A percentile compares a stretch with the other conserved stretches of the same genome.
Conservation (phyloP, 495 filamentous ascomycete species). For the Tuber aestivum region DNA sequence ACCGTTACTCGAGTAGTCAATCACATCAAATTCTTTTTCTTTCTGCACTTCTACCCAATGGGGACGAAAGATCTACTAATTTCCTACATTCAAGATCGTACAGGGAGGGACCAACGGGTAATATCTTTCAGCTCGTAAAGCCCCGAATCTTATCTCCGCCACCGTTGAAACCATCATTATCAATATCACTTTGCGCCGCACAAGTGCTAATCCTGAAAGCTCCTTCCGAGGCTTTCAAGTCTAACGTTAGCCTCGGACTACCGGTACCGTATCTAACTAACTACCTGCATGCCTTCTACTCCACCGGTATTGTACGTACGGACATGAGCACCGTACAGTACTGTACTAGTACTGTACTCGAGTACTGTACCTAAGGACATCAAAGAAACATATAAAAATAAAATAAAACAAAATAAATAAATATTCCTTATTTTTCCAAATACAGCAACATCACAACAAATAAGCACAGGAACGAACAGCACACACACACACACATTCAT, state of each 20-base stretch:
- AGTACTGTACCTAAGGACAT: no score
- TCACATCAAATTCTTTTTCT: background rate
- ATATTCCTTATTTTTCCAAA: background rate
- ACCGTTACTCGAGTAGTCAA: background rate
- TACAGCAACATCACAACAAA: background rate
- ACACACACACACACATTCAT: background rate
- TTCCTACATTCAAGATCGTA: background rate
- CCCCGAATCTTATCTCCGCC: background rate
- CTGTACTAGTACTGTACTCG: no score
- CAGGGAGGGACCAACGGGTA: background rate
- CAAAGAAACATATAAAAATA: background rate
- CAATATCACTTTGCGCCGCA: background rate
- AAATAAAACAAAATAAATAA: no score
- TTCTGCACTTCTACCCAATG: background rate
- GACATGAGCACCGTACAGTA: no score
- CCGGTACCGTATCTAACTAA: no score
- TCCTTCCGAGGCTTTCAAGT: background rate
- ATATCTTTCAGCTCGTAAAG: background rate
- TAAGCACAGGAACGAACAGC: background rate
- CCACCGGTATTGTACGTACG: no score
- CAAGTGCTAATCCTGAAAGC: background rate
- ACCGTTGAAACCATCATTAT: background rate
- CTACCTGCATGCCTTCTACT: no score
- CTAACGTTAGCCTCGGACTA: background rate
- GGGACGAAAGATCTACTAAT: background rate